Percentiles rank a stretch among this genome's conserved stretches.
phyloP scores from a whole-genome alignment of 2,329 filamentous ascomycete genomes.

The Alternaria angustiovoidea region DNA sequence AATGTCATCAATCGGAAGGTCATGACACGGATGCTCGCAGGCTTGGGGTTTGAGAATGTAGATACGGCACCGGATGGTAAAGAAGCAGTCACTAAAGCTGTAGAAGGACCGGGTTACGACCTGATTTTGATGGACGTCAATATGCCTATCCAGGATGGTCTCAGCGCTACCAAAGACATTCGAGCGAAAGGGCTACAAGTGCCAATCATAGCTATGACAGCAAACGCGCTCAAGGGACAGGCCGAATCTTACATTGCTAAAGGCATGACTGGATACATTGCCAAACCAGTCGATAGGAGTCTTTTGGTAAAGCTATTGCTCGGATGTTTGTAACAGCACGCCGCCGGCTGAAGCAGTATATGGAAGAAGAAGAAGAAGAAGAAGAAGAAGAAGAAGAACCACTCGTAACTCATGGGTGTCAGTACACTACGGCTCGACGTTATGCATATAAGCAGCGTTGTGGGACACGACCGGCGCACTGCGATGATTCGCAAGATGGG shows the following conservation, averaged over 20 bases:
- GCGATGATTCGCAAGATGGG: background rate
- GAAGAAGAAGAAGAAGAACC: background rate
- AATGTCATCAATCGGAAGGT: conserved; percentile 59
- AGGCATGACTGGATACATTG: conserved; percentile 65
- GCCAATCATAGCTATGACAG: conserved; percentile 65
- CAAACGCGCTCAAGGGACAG: conserved; percentile 65
- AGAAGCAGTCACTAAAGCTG: conserved; percentile 50
- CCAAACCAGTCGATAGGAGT: conserved; percentile 63
- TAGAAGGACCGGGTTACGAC: conserved; percentile 28
- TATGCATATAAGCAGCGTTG: background rate
- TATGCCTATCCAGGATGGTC: conserved; percentile 46
- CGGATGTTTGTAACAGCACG: conserved; percentile 29
- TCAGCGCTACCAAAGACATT: conserved; percentile 39
- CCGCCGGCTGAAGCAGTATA: conserved; percentile 12
- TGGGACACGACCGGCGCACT: background rate
- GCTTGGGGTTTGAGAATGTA: conserved; percentile 45
- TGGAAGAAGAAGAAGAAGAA: too few relatives aligned
- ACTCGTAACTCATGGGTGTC: background rate
- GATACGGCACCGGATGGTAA: conserved; percentile 53
- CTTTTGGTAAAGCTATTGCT: conserved; percentile 55
- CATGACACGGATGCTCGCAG: conserved; percentile 56
- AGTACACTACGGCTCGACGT: background rate
- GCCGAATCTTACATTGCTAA: conserved; percentile 61
- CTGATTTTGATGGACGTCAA: conserved; percentile 49
- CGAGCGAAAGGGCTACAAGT: conserved; percentile 26